phyloP scores from a whole-genome alignment of 805 yeast species.

The Candida glaebosa region DNA sequence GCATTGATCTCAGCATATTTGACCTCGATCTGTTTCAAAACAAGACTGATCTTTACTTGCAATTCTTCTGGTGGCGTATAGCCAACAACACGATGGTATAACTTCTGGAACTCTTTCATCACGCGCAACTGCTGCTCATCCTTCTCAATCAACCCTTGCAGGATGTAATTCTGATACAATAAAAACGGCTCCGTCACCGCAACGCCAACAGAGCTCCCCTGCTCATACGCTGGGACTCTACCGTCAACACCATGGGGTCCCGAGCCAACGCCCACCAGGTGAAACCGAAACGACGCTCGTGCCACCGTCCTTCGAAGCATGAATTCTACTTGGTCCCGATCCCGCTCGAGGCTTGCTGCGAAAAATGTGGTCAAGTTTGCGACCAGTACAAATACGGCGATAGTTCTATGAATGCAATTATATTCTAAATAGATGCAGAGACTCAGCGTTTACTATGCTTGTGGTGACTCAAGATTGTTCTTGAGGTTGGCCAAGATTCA shows the following conservation, averaged over 20 bases:
- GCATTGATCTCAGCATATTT: slow-evolving; percentile 23
- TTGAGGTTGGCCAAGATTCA: slow-evolving; percentile 17
- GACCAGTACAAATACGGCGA: background rate
- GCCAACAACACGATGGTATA: slow-evolving; percentile 55
- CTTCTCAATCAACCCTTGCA: slow-evolving; percentile 46
- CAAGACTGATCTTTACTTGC: slow-evolving; percentile 39
- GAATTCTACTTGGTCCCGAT: background rate
- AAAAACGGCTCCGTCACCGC: slow-evolving; percentile 62
- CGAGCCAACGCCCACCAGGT: background rate
- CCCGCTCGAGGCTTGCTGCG: background rate
- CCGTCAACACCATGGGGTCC: slow-evolving; percentile 41
- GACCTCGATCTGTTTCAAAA: slow-evolving; percentile 31
- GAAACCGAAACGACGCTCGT: background rate
- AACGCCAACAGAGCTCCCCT: slow-evolving; percentile 13
- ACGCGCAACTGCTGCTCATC: slow-evolving; percentile 63
- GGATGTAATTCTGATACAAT: slow-evolving; percentile 52
- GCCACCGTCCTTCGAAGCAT: background rate
- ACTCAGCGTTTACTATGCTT: background rate
- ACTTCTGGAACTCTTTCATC: slow-evolving; percentile 58
- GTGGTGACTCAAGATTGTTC: background rate
- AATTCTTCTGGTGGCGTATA: slow-evolving; percentile 54
- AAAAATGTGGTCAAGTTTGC: slow-evolving; percentile 1
- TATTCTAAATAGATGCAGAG: background rate
- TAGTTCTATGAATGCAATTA: background rate
- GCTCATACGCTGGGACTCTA: slow-evolving; percentile 21